These are phyloP conservation scores for Monocercomonoides exilis DNA, from an alignment of 78 protist genomes.

Conservation along the genomic window DNA sequence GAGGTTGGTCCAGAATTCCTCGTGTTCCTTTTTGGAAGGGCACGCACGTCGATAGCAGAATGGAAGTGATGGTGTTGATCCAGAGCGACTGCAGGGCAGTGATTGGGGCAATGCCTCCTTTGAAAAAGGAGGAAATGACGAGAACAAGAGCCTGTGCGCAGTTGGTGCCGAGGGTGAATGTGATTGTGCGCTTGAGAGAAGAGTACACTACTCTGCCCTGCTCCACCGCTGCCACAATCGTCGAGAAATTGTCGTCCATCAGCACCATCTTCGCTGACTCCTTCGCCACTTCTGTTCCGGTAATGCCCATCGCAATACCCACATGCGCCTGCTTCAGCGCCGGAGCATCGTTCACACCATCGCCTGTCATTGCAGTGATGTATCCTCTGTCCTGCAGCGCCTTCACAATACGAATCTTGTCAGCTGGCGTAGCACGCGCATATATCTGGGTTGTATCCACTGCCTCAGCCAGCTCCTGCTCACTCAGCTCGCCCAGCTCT, in stretches of 20 bases:
- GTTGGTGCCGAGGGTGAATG: constrained; percentile 67
- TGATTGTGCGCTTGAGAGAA: constrained; percentile 60
- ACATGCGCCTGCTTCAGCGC: constrained; percentile 12
- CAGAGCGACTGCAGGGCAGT: constrained; percentile 60
- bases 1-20: not conserved
- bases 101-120: constrained; percentile 27
- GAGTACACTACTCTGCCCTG: constrained; percentile 73
- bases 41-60: not conserved
- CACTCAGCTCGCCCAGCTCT: not conserved
- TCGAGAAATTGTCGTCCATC: constrained; percentile 92
- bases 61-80: constrained; percentile 63
- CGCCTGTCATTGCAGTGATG: constrained; percentile 19
- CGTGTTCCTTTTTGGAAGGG: not conserved
- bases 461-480: not conserved
- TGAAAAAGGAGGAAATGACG: constrained; percentile 18
- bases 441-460: not conserved
- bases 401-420: not conserved
- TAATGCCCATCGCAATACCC: constrained; percentile 7
- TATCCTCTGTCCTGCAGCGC: not conserved
- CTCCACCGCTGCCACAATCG: constrained; percentile 82
- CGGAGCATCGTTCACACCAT: constrained; percentile 26
- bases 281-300: constrained; percentile 14
- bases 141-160: constrained; percentile 52
- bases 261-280: constrained; percentile 41
- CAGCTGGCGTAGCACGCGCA: not conserved